Base-by-base conservation (phyloP, 371 early-diverging fungal genomes). In the Capniomyces stellatus region DNA sequence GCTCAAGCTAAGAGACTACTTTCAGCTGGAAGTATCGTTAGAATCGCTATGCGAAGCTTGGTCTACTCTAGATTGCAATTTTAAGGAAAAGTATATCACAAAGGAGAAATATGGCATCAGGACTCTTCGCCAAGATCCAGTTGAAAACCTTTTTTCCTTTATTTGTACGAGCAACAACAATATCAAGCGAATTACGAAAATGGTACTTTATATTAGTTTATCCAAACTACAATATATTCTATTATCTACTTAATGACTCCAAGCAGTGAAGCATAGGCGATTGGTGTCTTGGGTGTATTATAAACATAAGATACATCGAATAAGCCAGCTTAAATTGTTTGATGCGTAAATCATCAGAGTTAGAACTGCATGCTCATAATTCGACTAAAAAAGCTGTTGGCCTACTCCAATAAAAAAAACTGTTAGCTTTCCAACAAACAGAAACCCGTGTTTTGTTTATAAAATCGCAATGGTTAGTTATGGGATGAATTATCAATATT, bases 101-200 rank as follows among this genome's bases (percentile, higher is more conserved):
- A 40, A 53, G 0, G 43, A 61, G 2, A 78, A 86, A 41, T 63
- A 60, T 10, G 93, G 92, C 15, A 75, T 91, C 15, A 75, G 96
- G 31, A 79, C 87, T 2, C 58, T 92, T 24, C 67, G 85, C 13
- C 91, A 91, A 54, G 87, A 87, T 51, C 89, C 95, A 1, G 72
- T 83, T 55, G 92, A 95, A 63, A 90, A 82, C 53, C 58, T 94
- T 44, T 71, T 98, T 46, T 77, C 84, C 13, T 98, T 98, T 60
- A 95, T 98, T 28, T 97, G 97, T 69, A 85, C 90, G 2, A 73
- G 80, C 51, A 96, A 96, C 73, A 98, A 98, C 72, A 92, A 95
- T 70, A 91, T 98, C 39, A 60, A 74, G 22, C 72, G 98, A 29
- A 98, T 98, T 31, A 81, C 89, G 12, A 72, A 71, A 56, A 92